A percentile compares a stretch with the other conserved stretches of the same genome.
phyloP scores from a whole-genome alignment of 1,284 basidiomycete species.

The Puccinia novopanici region DNA sequence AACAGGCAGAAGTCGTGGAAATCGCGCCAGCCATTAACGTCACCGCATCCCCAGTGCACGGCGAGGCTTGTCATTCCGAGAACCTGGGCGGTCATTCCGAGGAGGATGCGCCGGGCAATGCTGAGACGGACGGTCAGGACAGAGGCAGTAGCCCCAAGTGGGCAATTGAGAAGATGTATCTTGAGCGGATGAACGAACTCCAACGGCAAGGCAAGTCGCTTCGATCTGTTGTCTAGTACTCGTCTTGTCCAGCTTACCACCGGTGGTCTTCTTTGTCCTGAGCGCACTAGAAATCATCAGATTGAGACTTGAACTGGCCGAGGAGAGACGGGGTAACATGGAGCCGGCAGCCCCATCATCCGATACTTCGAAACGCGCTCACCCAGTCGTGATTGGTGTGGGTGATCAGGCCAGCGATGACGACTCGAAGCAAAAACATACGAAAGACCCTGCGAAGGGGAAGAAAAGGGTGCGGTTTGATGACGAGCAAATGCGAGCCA shows the following conservation, averaged over 20 bases:
- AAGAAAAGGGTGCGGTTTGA: slow-evolving; percentile 13
- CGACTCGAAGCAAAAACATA: slow-evolving; percentile 2
- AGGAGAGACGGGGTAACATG: background rate
- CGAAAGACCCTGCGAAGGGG: background rate
- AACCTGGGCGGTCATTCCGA: background rate
- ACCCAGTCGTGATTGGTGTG: background rate
- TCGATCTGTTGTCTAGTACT: background rate
- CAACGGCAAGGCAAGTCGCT: slow-evolving; percentile 18
- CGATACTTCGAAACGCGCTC: slow-evolving; percentile 7
- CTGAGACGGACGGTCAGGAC: background rate
- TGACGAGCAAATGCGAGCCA: background rate
- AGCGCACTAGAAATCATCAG: slow-evolving; percentile 28
- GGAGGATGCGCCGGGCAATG: background rate
- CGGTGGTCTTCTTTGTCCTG: background rate
- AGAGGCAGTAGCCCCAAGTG: background rate
- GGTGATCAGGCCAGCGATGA: background rate
- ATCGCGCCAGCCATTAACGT: background rate
- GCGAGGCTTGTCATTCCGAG: background rate
- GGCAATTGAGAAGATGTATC: background rate
- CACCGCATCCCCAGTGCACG: background rate
- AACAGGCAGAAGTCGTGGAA: background rate
- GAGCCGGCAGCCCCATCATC: background rate
- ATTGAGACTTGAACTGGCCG: slow-evolving; percentile 24
- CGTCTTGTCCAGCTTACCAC: background rate
- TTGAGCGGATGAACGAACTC: slow-evolving; percentile 14